A percentile compares a stretch with the other conserved stretches of the same genome.
Evolutionary conservation across 257 asterid genomes (phyloP).

Genomic region (Gentiana macrophylla): DNA sequence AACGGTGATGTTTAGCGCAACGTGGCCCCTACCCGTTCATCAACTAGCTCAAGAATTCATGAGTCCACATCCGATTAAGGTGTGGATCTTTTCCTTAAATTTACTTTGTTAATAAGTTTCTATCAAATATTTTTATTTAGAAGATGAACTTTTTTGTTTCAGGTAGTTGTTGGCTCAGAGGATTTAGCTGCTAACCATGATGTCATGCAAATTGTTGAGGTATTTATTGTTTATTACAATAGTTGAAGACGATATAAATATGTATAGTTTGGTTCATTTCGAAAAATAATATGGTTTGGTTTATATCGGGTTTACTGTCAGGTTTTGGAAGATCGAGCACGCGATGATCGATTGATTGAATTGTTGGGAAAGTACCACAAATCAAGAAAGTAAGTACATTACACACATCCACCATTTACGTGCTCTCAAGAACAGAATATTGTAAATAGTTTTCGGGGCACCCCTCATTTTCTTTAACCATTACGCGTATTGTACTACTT

Average conservation of each 20-base stretch:
- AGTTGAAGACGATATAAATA: conserved; percentile 1
- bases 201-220: conserved; percentile 99
- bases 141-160: conserved; percentile 24
- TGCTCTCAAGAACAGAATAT: background rate
- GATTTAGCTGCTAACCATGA: conserved; percentile 99
- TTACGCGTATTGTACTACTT: background rate
- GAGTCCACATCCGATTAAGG: conserved; percentile 93
- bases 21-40: conserved; percentile 91
- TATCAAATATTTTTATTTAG: conserved; percentile 4
- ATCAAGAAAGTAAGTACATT: conserved; percentile 51
- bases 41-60: conserved; percentile 96
- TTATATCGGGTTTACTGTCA: conserved; percentile 10
- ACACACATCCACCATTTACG: background rate
- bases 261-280: conserved; percentile 6
- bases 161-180: conserved; percentile 98
- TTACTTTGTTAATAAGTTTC: conserved; percentile 1
- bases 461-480: no score
- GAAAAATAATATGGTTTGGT: no score
- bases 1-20: conserved; percentile 97
- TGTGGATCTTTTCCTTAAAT: conserved; percentile 14
- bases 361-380: conserved; percentile 89
- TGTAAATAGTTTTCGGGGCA: background rate
- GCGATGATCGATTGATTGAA: conserved; percentile 69
- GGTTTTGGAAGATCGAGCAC: conserved; percentile 96
- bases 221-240: conserved; percentile 14